Evolutionary conservation across 164 flowering plant genomes (phyloP), one percentile per base, ranked within the genome.

Genomic region (Magnolia officinalis): DNA sequence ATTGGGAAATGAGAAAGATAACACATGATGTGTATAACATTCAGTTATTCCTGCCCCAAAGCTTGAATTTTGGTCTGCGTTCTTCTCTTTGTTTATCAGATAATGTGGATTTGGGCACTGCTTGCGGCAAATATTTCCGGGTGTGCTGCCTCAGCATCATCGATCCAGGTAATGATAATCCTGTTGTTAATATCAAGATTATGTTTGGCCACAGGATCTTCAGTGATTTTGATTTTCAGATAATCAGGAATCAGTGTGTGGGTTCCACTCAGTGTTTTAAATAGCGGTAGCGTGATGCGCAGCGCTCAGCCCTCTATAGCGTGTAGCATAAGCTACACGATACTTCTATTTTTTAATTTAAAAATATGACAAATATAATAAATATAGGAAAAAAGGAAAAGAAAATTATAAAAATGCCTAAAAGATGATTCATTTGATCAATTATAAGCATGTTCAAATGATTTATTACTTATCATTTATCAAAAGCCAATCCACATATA

Each of bases 51-150:
- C 23, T 21, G 19, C 65, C 20, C 20, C 69, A 8, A 7, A 8
- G 69, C 69, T 66, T 21, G 14, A 21, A n/a, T 9, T 66, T 37
- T 29, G 19, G 26, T 68, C 50, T 31, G 26, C 16, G 19, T 68
- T 68, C 7, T 65, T 21, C 7, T 67, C 21, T 13, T 73, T 16
- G 26, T 29, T 29, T 77, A n/a, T 31, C 77, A 87, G 91, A 87
- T 76, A 88, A 88, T 67, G 85, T 84, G 9, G 91, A 88, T 67
- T 72, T 88, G 76, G 91, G 91, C 9, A 88, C 91, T 13, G 89
- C 89, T 26, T 88, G 89, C 70, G 89, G 89, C 0, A 88, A 87
- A 68, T 87, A 87, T 73, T 88, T 63, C 76, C 75, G 91, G 74
- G 91, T 88, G 0, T 84, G 84, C 51, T 88, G 89, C 82, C 87